phyloP scores from a whole-genome alignment of 2,329 filamentous ascomycete genomes.

The Pestalotiopsis sp. region DNA sequence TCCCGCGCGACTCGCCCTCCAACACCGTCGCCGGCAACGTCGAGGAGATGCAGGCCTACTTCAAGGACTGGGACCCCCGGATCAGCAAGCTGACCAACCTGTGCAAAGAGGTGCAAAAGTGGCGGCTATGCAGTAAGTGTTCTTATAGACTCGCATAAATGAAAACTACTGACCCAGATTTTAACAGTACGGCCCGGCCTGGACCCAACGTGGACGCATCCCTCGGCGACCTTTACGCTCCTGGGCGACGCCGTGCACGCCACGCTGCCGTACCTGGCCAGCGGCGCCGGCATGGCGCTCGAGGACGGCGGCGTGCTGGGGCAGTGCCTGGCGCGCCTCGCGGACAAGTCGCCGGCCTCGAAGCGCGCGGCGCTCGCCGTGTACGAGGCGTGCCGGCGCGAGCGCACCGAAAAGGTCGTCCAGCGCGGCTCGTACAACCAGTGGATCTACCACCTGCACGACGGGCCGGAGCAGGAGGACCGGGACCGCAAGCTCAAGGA shows the following conservation, averaged over 20 bases:
- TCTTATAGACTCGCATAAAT: neutral
- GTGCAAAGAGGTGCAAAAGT: constrained; percentile 62
- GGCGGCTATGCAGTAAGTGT: constrained; percentile 26
- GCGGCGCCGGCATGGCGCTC: constrained; percentile 60
- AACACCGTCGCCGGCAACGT: constrained; percentile 37
- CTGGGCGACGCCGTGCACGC: constrained; percentile 68
- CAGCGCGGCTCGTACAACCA: constrained; percentile 63
- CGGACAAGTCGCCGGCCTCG: constrained; percentile 37
- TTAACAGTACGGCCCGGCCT: constrained; percentile 22
- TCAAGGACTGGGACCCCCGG: constrained; percentile 59
- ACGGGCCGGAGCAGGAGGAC: constrained; percentile 57
- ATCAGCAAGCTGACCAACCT: constrained; percentile 58
- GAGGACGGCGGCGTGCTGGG: constrained; percentile 63
- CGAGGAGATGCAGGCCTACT: constrained; percentile 47
- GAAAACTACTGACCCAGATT: neutral
- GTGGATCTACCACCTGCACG: constrained; percentile 62
- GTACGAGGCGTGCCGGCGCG: constrained; percentile 61
- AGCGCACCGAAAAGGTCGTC: constrained; percentile 62
- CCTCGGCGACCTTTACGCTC: constrained; percentile 57
- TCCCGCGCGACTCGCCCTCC: constrained; percentile 39
- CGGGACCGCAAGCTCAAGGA: constrained; percentile 44
- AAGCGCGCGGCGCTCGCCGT: constrained; percentile 40
- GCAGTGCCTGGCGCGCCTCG: constrained; percentile 51
- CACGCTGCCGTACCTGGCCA: constrained; percentile 63
- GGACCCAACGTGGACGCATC: constrained; percentile 56